These are phyloP conservation scores for Metschnikowia shivogae DNA, from an alignment of 805 yeast genomes.

Conservation along the genomic window DNA sequence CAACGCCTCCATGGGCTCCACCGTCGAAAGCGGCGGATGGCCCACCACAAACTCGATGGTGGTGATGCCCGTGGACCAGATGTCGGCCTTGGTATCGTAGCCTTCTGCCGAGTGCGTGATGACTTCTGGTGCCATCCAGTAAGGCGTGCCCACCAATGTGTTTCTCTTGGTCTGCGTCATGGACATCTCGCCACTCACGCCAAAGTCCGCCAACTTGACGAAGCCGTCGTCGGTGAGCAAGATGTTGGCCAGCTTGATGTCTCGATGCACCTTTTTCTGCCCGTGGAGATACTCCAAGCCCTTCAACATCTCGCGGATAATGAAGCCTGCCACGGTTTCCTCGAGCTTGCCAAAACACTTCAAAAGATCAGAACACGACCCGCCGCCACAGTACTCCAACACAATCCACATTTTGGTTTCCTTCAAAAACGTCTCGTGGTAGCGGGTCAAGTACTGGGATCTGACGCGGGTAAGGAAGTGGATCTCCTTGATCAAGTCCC, in stretches of 20 bases:
- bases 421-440: constrained; percentile 55
- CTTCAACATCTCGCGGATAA: constrained; percentile 57
- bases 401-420: constrained; percentile 78
- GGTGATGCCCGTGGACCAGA: constrained; percentile 96
- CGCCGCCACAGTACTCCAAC: constrained; percentile 96
- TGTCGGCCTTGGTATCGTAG: constrained; percentile 83
- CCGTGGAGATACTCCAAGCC: constrained; percentile 77
- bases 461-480: constrained; percentile 44
- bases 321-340: constrained; percentile 48
- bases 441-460: constrained; percentile 57
- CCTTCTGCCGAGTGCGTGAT: constrained; percentile 49
- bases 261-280: constrained; percentile 79
- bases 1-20: constrained; percentile 74
- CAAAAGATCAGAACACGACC: constrained; percentile 78
- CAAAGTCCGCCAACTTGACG: constrained; percentile 87
- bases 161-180: constrained; percentile 47
- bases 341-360: constrained; percentile 48
- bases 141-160: constrained; percentile 93
- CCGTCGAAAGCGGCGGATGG: constrained; percentile 68
- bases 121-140: constrained; percentile 99
- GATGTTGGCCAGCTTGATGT: constrained; percentile 86
- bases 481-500: constrained; percentile 70
- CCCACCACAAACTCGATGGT: constrained; percentile 82
- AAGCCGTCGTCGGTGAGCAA: constrained; percentile 64
- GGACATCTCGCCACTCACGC: constrained; percentile 81